Base-by-base conservation (phyloP, 139 green algal genomes). In the Picochlorum costavermella region DNA sequence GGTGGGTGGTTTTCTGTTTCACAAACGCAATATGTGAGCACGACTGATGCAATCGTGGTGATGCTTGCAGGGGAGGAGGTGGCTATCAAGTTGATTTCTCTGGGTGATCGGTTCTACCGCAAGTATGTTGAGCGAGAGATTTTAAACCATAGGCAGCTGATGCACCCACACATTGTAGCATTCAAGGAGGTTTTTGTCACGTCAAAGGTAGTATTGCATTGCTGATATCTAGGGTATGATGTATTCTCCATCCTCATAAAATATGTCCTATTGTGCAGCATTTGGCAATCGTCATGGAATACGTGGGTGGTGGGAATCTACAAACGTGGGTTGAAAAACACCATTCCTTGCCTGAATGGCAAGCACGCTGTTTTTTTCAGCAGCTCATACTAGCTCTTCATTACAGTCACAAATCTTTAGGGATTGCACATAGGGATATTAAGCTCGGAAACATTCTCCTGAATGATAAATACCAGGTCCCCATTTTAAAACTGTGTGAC, bases 351-450 rank as follows among this genome's bases (percentile, higher is more conserved):
- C 53, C 65, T 1, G 70, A 84, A 67, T 70, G 50, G 31, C 51
- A 83, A 36, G 76, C 79, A 3, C 77, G 80, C n/a, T 86, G 71
- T 61, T 83, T 86, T 25, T 88, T 88, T 68, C 81, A 88, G 68
- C 81, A 88, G 67, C 60, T 88, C 37, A 72, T 78, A 48, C 72
- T 75, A 40, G 79, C 77, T 3, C 46, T 86, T 49, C 61, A 82
- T 60, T 84, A 85, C 70, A 84, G 74, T 55, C 81, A 88, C 65
- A 63, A 63, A 17, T 57, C 64, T 20, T 61, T 77, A 72, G 70
- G 70, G 31, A 74, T 87, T 6, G 81, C 75, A 20, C 76, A 86
- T 60, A 70, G 81, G 16, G 81, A 87, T 63, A 77, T 87, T 50
- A 87, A 87, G 68, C 67, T 87, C 30, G 81, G 81, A 46, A 87